Percentiles rank a stretch among this genome's conserved stretches.
These are phyloP conservation scores for Daldinia grandis DNA, from an alignment of 495 filamentous ascomycete species.

Conservation along the genomic window DNA sequence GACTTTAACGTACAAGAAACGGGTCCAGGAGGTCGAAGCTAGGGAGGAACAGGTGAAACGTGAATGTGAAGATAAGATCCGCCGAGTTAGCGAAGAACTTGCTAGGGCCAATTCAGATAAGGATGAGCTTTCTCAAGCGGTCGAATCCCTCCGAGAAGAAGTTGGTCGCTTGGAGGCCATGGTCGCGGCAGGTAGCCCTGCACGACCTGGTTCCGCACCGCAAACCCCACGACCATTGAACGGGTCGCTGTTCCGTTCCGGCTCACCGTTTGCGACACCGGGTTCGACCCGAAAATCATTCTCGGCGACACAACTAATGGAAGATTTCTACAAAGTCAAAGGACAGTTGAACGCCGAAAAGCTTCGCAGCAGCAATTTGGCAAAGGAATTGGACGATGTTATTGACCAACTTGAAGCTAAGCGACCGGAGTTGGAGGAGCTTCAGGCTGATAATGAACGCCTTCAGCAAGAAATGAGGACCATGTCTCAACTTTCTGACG, in stretches of 20 bases:
- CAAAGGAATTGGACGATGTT: conserved; percentile 80
- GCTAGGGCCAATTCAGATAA: conserved; percentile 72
- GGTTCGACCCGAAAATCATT: conserved; percentile 58
- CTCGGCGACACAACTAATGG: conserved; percentile 60
- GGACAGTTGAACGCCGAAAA: conserved; percentile 68
- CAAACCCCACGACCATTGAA: conserved; percentile 69
- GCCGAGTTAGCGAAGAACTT: conserved; percentile 76
- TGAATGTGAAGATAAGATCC: conserved; percentile 81
- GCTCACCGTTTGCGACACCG: conserved; percentile 63
- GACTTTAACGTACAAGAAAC: conserved; percentile 78
- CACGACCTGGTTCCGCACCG: conserved; percentile 54
- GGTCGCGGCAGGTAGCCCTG: conserved; percentile 45
- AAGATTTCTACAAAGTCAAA: conserved; percentile 64
- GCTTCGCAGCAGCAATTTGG: conserved; percentile 73
- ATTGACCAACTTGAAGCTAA: conserved; percentile 73
- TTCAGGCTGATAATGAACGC: conserved; percentile 72
- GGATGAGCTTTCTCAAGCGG: conserved; percentile 70
- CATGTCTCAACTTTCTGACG: conserved; percentile 74
- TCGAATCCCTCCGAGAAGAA: conserved; percentile 74
- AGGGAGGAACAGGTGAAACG: conserved; percentile 80
- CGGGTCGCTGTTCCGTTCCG: conserved; percentile 52
- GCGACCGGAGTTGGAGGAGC: conserved; percentile 70
- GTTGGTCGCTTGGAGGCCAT: conserved; percentile 67
- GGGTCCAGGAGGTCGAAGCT: conserved; percentile 82
- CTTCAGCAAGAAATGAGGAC: conserved; percentile 77